Conservation (phyloP, 2,329 filamentous ascomycete species). For the Pyrenophora graminea region DNA sequence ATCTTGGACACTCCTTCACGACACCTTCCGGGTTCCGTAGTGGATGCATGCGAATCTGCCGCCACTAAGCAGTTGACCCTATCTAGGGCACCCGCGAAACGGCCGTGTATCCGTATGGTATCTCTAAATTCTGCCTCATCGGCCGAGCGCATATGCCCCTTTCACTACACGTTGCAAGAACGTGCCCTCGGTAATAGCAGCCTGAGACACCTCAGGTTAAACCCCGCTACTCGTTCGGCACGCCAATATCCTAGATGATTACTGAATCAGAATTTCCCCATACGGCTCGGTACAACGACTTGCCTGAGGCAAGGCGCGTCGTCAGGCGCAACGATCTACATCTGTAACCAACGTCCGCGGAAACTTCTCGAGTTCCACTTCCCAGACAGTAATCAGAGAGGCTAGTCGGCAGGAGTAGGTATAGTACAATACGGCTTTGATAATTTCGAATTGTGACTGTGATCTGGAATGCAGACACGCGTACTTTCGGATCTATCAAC, state of each 20-base stretch:
- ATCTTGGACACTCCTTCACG: neutral
- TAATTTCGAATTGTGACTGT: neutral
- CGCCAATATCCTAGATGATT: neutral
- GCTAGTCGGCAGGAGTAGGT: neutral
- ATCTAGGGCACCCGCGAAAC: neutral
- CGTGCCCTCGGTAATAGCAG: constrained; percentile 15
- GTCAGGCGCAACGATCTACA: constrained; percentile 12
- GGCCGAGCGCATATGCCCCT: neutral
- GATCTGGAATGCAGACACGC: neutral
- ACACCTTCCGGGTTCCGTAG: constrained; percentile 2
- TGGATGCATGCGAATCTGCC: neutral
- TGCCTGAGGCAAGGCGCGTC: constrained; percentile 16
- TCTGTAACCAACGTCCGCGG: constrained; percentile 9
- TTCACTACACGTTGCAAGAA: constrained; percentile 13
- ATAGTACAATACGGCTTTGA: neutral
- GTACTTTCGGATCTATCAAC: constrained; percentile 4
- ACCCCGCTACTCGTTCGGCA: constrained; percentile 7
- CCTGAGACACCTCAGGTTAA: constrained; percentile 14
- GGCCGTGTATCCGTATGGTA: neutral
- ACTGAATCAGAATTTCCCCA: constrained; percentile 9
- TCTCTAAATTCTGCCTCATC: neutral
- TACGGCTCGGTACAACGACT: constrained; percentile 1
- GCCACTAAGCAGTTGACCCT: too few relatives aligned
- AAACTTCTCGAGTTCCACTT: constrained; percentile 9
- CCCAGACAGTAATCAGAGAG: constrained; percentile 3